Evolutionary conservation across 441 rosid species (phyloP).

Genomic region (Pelargonium myrrhifolium): DNA sequence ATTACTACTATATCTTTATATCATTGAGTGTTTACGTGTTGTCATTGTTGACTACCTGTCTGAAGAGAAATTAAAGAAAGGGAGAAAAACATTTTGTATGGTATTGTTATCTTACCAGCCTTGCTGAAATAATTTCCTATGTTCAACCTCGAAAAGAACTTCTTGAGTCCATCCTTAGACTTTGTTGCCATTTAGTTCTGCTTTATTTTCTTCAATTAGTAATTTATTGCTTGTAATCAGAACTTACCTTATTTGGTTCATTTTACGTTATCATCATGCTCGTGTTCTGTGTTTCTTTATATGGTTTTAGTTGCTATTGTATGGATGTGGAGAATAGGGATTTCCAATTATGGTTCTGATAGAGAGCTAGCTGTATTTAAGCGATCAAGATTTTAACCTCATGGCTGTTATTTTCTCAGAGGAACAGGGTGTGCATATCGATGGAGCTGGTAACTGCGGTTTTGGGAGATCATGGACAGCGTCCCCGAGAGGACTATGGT

Average conservation of each 20-base stretch:
- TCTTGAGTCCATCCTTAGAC: too few relatives aligned
- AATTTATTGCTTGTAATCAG: background rate
- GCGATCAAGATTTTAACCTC: background rate
- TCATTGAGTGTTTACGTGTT: background rate
- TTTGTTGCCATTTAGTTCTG: too few relatives aligned
- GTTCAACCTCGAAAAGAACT: too few relatives aligned
- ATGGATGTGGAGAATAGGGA: background rate
- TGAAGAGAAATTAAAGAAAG: too few relatives aligned
- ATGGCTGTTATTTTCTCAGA: conserved; percentile 35
- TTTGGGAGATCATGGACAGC: conserved; percentile 97
- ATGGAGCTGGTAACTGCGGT: conserved; percentile 99
- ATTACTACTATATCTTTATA: background rate
- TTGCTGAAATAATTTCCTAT: too few relatives aligned
- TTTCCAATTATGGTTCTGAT: background rate
- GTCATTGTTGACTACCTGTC: background rate
- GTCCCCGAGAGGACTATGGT: conserved; percentile 87
- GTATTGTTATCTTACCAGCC: too few relatives aligned
- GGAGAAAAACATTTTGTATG: too few relatives aligned
- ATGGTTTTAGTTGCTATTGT: background rate
- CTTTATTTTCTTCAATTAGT: background rate
- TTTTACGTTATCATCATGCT: background rate
- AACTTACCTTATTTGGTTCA: background rate
- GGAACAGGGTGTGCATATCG: conserved; percentile 71
- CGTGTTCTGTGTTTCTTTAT: background rate
- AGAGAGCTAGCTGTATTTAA: background rate